Percentiles rank a stretch among this genome's conserved stretches.
phyloP scores from a whole-genome alignment of 1,284 basidiomycete species.

The Papiliotrema flavescens region DNA sequence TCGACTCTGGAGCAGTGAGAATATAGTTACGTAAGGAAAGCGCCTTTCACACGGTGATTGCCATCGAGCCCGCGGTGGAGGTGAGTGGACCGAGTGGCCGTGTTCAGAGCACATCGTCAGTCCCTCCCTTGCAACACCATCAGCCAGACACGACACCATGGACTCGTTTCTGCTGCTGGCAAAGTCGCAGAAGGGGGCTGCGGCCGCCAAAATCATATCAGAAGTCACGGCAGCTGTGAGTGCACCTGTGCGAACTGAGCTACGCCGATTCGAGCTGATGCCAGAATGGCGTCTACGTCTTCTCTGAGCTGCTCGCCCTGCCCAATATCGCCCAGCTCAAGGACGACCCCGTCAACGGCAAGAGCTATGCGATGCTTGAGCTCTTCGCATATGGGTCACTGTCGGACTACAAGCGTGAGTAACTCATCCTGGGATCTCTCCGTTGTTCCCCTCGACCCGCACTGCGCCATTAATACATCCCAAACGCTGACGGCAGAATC shows the following conservation, averaged over 20 bases:
- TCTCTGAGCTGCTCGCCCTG: constrained; percentile 77
- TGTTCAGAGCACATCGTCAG: too few species aligned
- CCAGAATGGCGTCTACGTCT: constrained; percentile 78
- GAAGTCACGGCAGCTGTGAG: constrained; percentile 73
- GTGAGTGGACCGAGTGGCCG: too few species aligned
- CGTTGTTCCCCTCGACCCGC: too few species aligned
- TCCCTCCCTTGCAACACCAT: constrained; percentile 21
- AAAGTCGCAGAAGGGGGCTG: constrained; percentile 83
- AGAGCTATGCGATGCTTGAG: constrained; percentile 64
- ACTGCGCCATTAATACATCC: too few species aligned
- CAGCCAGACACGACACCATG: constrained; percentile 39
- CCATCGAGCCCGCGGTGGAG: too few species aligned
- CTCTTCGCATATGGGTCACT: constrained; percentile 87
- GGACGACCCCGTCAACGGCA: constrained; percentile 60
- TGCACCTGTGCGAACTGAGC: neutral
- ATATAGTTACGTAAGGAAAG: too few species aligned
- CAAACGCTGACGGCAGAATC: too few species aligned
- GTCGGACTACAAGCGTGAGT: constrained; percentile 64
- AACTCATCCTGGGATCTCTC: too few species aligned
- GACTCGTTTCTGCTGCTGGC: constrained; percentile 87
- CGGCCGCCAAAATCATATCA: constrained; percentile 78
- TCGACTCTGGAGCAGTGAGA: too few species aligned
- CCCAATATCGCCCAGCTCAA: constrained; percentile 77
- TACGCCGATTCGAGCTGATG: neutral
- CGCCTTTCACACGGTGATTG: too few species aligned